phyloP scores from a whole-genome alignment of 1,139 yeast genomes.

The Barnettozyma hawaiiensis region DNA sequence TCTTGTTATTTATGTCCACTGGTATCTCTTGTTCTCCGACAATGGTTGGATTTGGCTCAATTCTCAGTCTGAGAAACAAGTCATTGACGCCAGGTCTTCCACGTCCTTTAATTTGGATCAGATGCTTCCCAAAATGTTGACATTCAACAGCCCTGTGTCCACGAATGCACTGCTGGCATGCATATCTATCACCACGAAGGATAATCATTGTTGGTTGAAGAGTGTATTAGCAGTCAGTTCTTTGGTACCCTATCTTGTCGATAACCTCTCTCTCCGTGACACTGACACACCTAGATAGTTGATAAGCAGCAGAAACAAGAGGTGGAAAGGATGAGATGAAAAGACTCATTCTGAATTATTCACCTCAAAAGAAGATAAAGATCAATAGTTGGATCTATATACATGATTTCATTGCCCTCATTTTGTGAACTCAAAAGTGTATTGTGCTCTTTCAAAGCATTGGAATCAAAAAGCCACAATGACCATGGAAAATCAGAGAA shows the following conservation, averaged over 20 bases:
- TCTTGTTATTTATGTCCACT: slow-evolving; percentile 13
- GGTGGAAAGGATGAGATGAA: not conserved
- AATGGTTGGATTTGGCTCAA: slow-evolving; percentile 10
- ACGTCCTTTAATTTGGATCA: slow-evolving; percentile 76
- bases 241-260: not conserved
- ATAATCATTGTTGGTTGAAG: slow-evolving; percentile 1
- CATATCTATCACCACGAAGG: slow-evolving; percentile 3
- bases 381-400: not conserved
- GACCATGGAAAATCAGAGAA: no score
- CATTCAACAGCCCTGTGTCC: slow-evolving; percentile 92
- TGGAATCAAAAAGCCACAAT: no score
- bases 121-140: slow-evolving; percentile 70
- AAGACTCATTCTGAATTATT: not conserved
- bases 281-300: not conserved
- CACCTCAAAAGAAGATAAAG: not conserved
- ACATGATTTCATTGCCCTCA: not conserved
- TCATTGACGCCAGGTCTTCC: slow-evolving; percentile 57
- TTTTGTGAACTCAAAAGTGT: not conserved
- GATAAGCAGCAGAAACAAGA: not conserved
- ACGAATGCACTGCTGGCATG: slow-evolving; percentile 77
- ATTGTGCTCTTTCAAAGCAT: not conserved
- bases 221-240: not conserved
- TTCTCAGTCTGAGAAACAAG: slow-evolving; percentile 8
- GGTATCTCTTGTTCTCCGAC: not conserved
- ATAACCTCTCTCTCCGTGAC: slow-evolving; percentile 1